Percentiles rank a stretch among this genome's conserved stretches.
Evolutionary conservation across 306 rosid species (phyloP).

Genomic region (Sechiopsis laciniata): DNA sequence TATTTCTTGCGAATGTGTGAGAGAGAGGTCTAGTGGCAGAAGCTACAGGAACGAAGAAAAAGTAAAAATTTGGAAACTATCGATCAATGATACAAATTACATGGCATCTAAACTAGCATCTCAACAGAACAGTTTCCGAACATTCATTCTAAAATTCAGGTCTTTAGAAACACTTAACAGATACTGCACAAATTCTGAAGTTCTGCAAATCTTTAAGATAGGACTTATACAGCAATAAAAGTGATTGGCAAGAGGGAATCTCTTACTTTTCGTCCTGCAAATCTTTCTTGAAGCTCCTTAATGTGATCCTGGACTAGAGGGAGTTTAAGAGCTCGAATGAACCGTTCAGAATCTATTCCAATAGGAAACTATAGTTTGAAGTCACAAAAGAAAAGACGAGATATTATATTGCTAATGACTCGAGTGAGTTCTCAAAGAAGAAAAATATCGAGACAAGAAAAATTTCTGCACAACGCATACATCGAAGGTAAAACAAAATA

Average conservation of each 20-base stretch:
- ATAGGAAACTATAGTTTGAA: slow-evolving; percentile 77
- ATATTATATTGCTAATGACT: slow-evolving; percentile 31
- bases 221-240: background rate
- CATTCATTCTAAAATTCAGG: background rate
- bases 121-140: background rate
- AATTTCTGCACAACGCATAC: background rate
- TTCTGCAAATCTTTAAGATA: background rate
- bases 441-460: background rate
- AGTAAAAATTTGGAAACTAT: background rate
- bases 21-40: background rate
- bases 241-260: background rate
- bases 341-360: slow-evolving; percentile 86
- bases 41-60: background rate
- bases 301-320: slow-evolving; percentile 82
- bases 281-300: slow-evolving; percentile 76
- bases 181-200: background rate
- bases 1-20: background rate
- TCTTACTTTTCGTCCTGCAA: slow-evolving; percentile 77
- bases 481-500: slow-evolving; percentile 25
- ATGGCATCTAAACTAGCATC: background rate
- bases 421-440: slow-evolving; percentile 10
- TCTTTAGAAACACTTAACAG: background rate
- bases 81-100: background rate
- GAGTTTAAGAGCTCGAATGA: slow-evolving; percentile 72
- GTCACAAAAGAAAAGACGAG: slow-evolving; percentile 27